A percentile compares a stretch with the other conserved stretches of the same genome.
Conservation (phyloP, 2,329 filamentous ascomycete genomes). For the Cercospora beticola region DNA sequence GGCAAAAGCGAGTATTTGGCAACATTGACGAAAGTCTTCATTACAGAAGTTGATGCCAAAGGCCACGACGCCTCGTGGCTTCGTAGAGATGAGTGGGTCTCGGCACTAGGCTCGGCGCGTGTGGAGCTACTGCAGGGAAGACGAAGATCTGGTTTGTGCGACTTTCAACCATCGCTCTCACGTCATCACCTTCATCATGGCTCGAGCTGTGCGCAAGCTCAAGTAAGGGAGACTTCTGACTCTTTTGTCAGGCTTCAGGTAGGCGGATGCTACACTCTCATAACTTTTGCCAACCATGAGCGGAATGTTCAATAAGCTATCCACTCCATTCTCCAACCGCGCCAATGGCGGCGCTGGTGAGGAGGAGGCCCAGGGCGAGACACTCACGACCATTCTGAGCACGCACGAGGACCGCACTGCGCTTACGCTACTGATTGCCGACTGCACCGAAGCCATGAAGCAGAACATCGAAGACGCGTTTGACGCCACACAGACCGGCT, state of each 20-base stretch:
- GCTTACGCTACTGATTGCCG: constrained; percentile 48
- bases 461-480: constrained; percentile 47
- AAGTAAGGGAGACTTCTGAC: neutral
- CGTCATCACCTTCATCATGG: constrained; percentile 5
- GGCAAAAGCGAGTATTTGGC: no score
- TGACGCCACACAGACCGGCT: constrained; percentile 39
- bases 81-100: neutral
- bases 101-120: neutral
- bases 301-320: constrained; percentile 1
- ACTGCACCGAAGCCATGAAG: constrained; percentile 48
- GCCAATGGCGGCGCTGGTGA: constrained; percentile 14
- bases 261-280: neutral
- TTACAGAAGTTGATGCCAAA: neutral
- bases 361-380: constrained; percentile 35
- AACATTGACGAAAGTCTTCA: neutral
- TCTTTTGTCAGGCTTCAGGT: constrained; percentile 3
- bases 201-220: neutral
- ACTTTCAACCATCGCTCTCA: constrained; percentile 5
- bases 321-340: constrained; percentile 1
- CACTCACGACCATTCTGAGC: constrained; percentile 48
- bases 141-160: constrained; percentile 6
- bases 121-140: constrained; percentile 1
- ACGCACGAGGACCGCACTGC: constrained; percentile 45
- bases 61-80: constrained; percentile 3
- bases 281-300: neutral